A percentile compares a stretch with the other conserved stretches of the same genome.
phyloP scores from a whole-genome alignment of 2,329 filamentous ascomycete species.

The Trichoderma breve region DNA sequence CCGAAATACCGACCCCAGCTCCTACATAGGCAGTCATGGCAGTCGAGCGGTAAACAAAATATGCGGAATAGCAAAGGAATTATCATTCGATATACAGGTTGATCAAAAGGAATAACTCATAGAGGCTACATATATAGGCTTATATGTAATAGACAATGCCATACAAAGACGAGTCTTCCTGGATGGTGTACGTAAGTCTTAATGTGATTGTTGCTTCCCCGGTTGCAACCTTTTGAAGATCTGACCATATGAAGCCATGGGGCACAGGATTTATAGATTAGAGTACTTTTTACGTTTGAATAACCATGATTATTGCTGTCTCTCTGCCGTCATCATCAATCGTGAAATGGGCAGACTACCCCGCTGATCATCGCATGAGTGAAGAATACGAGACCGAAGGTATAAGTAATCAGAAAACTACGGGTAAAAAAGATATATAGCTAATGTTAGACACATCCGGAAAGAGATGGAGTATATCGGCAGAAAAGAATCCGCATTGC shows the following conservation, averaged over 20 bases:
- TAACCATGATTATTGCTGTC: neutral
- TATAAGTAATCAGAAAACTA: neutral
- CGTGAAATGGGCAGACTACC: neutral
- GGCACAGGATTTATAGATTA: neutral
- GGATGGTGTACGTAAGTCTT: neutral
- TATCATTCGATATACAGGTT: neutral
- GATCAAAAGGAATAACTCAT: neutral
- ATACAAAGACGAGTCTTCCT: neutral
- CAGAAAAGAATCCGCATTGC: neutral
- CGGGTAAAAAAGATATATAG: neutral
- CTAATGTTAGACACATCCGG: neutral
- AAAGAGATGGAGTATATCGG: neutral
- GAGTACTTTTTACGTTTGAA: neutral
- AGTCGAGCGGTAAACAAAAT: neutral
- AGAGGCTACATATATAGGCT: neutral
- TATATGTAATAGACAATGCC: neutral
- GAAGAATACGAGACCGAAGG: neutral
- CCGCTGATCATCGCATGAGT: neutral
- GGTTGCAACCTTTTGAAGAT: neutral
- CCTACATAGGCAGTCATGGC: neutral
- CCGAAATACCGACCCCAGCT: neutral
- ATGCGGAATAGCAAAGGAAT: neutral
- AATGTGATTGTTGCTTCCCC: neutral
- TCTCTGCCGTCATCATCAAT: neutral
- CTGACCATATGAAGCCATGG: neutral